Percentiles rank a stretch among this genome's conserved stretches.
phyloP scores from a whole-genome alignment of 192 early-diverging fungal species.

The Funneliformis geosporum region DNA sequence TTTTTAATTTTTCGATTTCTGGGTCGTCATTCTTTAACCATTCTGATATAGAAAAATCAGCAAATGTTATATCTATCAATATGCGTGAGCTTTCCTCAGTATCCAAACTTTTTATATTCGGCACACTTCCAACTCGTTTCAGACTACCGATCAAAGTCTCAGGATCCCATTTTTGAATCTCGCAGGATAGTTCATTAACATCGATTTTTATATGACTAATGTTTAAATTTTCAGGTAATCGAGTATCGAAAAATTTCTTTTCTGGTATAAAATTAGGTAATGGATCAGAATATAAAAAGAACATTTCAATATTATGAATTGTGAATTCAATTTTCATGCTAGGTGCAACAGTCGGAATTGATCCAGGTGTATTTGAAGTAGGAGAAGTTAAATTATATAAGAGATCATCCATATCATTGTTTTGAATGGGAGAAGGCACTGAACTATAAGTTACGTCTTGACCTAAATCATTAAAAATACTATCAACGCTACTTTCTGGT shows the following conservation, averaged over 20 bases:
- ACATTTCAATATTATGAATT: slow-evolving; percentile 42
- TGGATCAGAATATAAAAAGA: slow-evolving; percentile 44
- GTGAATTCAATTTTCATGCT: slow-evolving; percentile 44
- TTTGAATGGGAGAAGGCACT: background rate
- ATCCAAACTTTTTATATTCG: slow-evolving; percentile 31
- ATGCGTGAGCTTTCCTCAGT: background rate
- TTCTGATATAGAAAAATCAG: slow-evolving; percentile 14
- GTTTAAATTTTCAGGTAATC: slow-evolving; percentile 34
- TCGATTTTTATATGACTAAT: slow-evolving; percentile 42
- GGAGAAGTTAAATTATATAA: slow-evolving; percentile 17
- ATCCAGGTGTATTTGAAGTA: background rate
- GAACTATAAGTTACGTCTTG: background rate
- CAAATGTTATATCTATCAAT: slow-evolving; percentile 3
- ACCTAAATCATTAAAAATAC: too few relatives aligned
- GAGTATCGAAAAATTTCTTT: slow-evolving; percentile 36
- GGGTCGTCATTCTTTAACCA: slow-evolving; percentile 1
- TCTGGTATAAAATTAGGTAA: slow-evolving; percentile 33
- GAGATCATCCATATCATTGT: slow-evolving; percentile 23
- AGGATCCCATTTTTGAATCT: slow-evolving; percentile 38
- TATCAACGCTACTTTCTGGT: too few relatives aligned
- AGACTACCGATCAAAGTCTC: background rate
- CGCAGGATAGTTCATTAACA: slow-evolving; percentile 40
- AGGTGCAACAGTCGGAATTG: background rate
- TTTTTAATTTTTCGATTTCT: background rate
- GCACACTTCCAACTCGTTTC: background rate